Evolutionary conservation across 306 rosid species (phyloP).

Genomic region (Vigna angularis): DNA sequence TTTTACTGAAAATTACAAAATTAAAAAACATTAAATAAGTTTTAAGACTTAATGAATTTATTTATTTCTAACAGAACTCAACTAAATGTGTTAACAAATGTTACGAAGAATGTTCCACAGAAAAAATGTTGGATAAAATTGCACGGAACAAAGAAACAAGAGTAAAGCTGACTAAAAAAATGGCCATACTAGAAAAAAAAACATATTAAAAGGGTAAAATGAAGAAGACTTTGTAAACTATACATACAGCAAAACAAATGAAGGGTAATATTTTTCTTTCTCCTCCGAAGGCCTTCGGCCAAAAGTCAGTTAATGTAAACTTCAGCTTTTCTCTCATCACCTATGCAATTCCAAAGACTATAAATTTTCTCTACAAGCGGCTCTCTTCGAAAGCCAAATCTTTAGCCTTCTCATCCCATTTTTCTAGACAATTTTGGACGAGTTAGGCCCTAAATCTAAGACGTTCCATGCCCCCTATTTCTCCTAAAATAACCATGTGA

Average conservation of each 20-base stretch:
- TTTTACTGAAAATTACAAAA: too few species aligned
- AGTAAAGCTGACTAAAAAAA: too few species aligned
- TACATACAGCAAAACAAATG: neutral
- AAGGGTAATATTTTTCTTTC: conserved; percentile 6
- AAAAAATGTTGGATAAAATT: too few species aligned
- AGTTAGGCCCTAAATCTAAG: conserved; percentile 66
- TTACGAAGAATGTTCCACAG: too few species aligned
- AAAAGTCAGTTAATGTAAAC: conserved; percentile 40
- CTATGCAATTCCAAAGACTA: conserved; percentile 44
- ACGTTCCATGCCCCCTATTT: conserved; percentile 52
- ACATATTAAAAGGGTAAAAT: neutral
- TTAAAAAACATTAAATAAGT: too few species aligned
- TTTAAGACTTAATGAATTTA: too few species aligned
- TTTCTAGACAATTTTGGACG: conserved; percentile 64
- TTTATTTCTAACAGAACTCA: too few species aligned
- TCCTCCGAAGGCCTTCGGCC: conserved; percentile 89
- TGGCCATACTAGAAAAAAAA: neutral
- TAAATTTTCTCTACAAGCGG: conserved; percentile 69
- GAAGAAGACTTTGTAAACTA: neutral
- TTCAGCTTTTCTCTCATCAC: neutral
- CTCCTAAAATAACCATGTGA: conserved; percentile 53
- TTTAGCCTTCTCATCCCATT: conserved; percentile 58
- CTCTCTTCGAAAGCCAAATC: conserved; percentile 78
- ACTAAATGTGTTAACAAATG: too few species aligned
- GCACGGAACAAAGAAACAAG: too few species aligned